Evolutionary conservation across 257 asterid genomes (phyloP).

Genomic region (Fraxinus anomala): DNA sequence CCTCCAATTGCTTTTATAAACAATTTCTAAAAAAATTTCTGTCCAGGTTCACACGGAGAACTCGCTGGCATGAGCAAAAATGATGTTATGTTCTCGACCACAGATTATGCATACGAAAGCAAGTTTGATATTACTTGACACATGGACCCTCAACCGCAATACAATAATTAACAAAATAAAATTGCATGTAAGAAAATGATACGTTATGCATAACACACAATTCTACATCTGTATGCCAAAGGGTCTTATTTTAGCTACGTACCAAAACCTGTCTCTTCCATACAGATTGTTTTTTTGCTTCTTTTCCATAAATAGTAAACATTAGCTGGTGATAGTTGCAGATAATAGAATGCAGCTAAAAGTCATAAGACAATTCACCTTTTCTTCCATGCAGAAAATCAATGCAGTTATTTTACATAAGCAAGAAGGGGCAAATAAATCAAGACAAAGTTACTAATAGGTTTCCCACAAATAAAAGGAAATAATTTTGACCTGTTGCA

Average conservation of each 20-base stretch:
- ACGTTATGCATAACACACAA: neutral
- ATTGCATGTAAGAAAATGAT: neutral
- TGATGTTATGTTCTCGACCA: slow-evolving; percentile 14
- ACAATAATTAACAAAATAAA: neutral
- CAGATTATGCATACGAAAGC: slow-evolving; percentile 12
- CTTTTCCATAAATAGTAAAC: neutral
- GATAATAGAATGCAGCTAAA: slow-evolving; percentile 7
- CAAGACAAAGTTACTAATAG: neutral
- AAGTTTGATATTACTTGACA: neutral
- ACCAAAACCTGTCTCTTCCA: slow-evolving; percentile 11
- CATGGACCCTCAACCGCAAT: slow-evolving; percentile 12
- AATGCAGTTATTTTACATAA: neutral
- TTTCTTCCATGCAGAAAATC: neutral
- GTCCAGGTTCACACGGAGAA: slow-evolving; percentile 3
- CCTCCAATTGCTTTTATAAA: neutral
- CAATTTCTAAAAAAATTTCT: neutral
- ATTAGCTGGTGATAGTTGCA: slow-evolving; percentile 8
- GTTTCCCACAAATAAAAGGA: slow-evolving; percentile 1
- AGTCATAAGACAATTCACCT: neutral
- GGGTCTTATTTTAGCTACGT: slow-evolving; percentile 6
- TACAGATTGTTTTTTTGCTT: neutral
- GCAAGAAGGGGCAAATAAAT: neutral
- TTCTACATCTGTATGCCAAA: slow-evolving; percentile 18
- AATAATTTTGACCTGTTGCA: slow-evolving; percentile 57
- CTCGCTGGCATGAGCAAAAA: slow-evolving; percentile 25